Percentiles rank a stretch among this genome's conserved stretches.
phyloP scores from a whole-genome alignment of 176 grass and related monocot species.

The Poa pratensis region DNA sequence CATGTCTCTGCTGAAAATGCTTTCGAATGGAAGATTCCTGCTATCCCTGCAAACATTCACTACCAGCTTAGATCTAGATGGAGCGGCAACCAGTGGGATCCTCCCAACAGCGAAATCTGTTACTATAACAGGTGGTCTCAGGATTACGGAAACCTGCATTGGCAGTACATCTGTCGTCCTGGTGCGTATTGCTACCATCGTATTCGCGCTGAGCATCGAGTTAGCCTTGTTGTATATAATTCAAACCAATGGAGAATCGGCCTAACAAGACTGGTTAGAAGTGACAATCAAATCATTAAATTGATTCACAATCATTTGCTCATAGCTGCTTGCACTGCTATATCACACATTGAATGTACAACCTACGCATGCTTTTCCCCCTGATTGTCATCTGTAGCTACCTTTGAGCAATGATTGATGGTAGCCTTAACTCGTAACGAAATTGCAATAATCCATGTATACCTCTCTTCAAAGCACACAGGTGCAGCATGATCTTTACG shows the following conservation, averaged over 20 bases:
- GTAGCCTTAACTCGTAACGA: background rate
- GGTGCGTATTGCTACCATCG: background rate
- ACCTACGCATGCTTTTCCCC: background rate
- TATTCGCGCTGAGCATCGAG: background rate
- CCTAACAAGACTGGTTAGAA: constrained; percentile 13
- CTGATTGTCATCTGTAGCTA: constrained; percentile 4
- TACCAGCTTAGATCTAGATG: constrained; percentile 35
- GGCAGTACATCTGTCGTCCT: background rate
- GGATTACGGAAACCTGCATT: constrained; percentile 24
- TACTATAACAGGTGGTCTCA: constrained; percentile 32
- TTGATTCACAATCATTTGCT: constrained; percentile 42
- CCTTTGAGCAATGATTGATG: constrained; percentile 26
- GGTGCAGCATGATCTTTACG: background rate
- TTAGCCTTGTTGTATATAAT: constrained; percentile 2
- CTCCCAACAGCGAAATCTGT: constrained; percentile 33
- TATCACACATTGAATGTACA: background rate
- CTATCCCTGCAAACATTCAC: constrained; percentile 40
- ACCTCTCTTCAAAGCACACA: background rate
- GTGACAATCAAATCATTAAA: constrained; percentile 26
- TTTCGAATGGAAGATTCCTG: constrained; percentile 46
- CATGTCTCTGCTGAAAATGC: constrained; percentile 36
- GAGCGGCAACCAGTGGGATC: constrained; percentile 37
- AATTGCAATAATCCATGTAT: background rate
- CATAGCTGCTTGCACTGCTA: constrained; percentile 5
- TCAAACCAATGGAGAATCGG: background rate